Percentiles rank a stretch among this genome's conserved stretches.
phyloP scores from a whole-genome alignment of 495 filamentous ascomycete species.

The Podospora didyma region DNA sequence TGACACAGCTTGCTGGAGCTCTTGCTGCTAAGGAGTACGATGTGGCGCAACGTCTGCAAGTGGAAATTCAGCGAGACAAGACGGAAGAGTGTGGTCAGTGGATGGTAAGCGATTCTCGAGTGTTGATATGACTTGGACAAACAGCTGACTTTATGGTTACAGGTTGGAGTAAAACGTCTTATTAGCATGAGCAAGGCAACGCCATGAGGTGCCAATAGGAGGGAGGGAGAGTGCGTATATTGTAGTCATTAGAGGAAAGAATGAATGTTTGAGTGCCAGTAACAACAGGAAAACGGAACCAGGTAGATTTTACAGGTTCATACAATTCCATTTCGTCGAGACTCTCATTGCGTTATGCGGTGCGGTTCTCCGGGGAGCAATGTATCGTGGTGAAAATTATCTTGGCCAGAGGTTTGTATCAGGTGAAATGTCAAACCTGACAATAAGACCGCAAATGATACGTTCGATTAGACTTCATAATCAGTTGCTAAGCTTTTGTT shows the following conservation, averaged over 20 bases:
- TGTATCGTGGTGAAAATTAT: too few species aligned
- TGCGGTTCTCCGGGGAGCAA: not conserved
- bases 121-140: not conserved
- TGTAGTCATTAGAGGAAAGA: conserved; percentile 1
- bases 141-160: conserved; percentile 4
- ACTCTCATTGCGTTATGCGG: not conserved
- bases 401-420: too few species aligned
- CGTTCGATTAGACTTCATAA: too few species aligned
- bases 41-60: conserved; percentile 68
- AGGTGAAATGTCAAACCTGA: too few species aligned
- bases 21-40: conserved; percentile 71
- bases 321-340: not conserved
- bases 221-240: conserved; percentile 4
- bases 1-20: conserved; percentile 58
- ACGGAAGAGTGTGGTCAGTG: conserved; percentile 85
- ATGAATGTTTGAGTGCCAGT: not conserved
- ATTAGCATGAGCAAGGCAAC: conserved; percentile 88
- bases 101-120: conserved; percentile 77
- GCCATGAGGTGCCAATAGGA: conserved; percentile 27
- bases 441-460: too few species aligned
- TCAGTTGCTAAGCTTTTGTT: too few species aligned
- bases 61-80: conserved; percentile 77
- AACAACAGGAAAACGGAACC: not conserved
- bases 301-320: not conserved
- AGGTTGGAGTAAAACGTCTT: conserved; percentile 89